These are phyloP conservation scores for Coemansia sp. DNA, from an alignment of 192 early-diverging fungal genomes.

Conservation along the genomic window DNA sequence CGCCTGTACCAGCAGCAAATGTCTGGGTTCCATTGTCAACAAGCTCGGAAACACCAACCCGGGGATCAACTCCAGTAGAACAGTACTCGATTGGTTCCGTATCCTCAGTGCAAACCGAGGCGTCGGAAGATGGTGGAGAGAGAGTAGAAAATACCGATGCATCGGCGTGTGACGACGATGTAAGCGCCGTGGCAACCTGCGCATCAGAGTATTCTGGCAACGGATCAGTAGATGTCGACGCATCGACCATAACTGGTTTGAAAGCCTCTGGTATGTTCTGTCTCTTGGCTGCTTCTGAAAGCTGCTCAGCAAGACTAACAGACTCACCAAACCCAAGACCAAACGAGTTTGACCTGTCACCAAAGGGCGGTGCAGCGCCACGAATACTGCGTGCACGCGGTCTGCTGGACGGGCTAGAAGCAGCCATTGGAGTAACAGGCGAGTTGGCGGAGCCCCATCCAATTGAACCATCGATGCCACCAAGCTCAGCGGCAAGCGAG, in stretches of 20 bases:
- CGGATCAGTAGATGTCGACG: slow-evolving; percentile 26
- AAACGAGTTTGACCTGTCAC: slow-evolving; percentile 29
- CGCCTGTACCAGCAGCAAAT: background rate
- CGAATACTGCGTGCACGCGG: slow-evolving; percentile 29
- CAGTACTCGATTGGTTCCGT: slow-evolving; percentile 11
- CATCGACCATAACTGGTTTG: slow-evolving; percentile 29
- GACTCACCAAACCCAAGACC: slow-evolving; percentile 43
- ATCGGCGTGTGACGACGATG: background rate
- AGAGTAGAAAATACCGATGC: slow-evolving; percentile 13
- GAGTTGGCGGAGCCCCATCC: slow-evolving; percentile 7
- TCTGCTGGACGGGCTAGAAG: slow-evolving; percentile 5
- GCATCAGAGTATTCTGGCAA: slow-evolving; percentile 9
- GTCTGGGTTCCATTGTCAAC: slow-evolving; percentile 13
- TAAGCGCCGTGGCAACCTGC: background rate
- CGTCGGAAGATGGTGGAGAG: slow-evolving; percentile 13
- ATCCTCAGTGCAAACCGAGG: slow-evolving; percentile 16
- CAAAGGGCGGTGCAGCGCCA: slow-evolving; percentile 31
- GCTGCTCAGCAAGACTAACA: slow-evolving; percentile 42
- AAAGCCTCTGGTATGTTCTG: background rate
- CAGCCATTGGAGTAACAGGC: slow-evolving; percentile 14
- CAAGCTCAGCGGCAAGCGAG: slow-evolving; percentile 38
- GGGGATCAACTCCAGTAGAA: slow-evolving; percentile 13
- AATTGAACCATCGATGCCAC: slow-evolving; percentile 8
- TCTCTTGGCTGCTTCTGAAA: slow-evolving; percentile 22
- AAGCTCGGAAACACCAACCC: slow-evolving; percentile 7